phyloP scores from a whole-genome alignment of 2,329 filamentous ascomycete genomes.

The Curvularia sp. region DNA sequence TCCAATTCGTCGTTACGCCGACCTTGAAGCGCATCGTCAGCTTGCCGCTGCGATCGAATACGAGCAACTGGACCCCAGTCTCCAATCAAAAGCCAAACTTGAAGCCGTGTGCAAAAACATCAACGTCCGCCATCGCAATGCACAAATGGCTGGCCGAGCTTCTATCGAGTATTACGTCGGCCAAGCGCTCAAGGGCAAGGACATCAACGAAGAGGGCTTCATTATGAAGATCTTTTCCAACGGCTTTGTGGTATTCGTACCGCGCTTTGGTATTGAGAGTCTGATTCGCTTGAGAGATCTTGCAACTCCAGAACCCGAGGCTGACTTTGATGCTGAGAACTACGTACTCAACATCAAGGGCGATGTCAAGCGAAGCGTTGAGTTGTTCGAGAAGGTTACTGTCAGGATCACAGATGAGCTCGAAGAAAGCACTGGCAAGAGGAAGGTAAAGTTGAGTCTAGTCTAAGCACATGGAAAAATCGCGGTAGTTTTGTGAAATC shows the following conservation, averaged over 20 bases:
- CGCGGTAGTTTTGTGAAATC: neutral
- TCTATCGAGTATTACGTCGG: constrained; percentile 98
- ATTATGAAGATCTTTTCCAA: constrained; percentile 98
- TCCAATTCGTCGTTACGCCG: constrained; percentile 96
- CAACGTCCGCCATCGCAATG: constrained; percentile 95
- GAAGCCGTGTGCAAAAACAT: constrained; percentile 98
- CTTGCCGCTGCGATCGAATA: constrained; percentile 95
- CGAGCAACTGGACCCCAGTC: constrained; percentile 79
- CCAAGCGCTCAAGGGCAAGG: constrained; percentile 83
- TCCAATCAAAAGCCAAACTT: constrained; percentile 82
- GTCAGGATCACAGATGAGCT: constrained; percentile 91
- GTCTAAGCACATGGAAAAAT: constrained; percentile 38
- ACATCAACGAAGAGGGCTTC: constrained; percentile 86
- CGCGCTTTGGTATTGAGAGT: constrained; percentile 92
- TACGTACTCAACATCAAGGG: constrained; percentile 73
- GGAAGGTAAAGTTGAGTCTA: constrained; percentile 77
- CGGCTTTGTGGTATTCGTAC: constrained; percentile 95
- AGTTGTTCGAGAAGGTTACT: constrained; percentile 89
- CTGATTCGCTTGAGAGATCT: constrained; percentile 87
- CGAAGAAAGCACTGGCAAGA: constrained; percentile 95
- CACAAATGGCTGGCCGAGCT: constrained; percentile 91
- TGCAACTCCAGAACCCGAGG: constrained; percentile 75
- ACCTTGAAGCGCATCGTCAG: constrained; percentile 91
- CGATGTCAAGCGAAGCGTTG: constrained; percentile 66
- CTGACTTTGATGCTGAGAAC: constrained; percentile 82